Evolutionary conservation across 2,329 filamentous ascomycete species (phyloP), one percentile per base, ranked within the genome.

Genomic region (Ilyonectria mors-panacis): DNA sequence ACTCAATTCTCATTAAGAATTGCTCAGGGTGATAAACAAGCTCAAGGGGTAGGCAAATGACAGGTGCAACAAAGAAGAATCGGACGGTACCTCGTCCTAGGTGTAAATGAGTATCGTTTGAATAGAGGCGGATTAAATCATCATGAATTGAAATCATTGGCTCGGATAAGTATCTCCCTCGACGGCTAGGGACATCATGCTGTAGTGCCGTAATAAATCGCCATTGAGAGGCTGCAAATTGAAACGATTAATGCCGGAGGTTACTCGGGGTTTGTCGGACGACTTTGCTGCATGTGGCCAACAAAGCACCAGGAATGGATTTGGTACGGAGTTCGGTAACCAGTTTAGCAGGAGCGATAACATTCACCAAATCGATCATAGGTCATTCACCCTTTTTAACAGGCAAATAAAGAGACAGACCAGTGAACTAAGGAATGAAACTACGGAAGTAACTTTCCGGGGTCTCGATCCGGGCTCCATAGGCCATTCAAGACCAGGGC

Each of bases 401-500:
- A 26, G 26, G 5, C 26, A 26, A 26, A 26, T 6, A 5, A 6
- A 26, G 26, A 26, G 26, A 33, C 30, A 33, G 12, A 7, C 30
- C 8, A 33, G 30, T 12, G 26, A 17, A 15, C 47, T 5, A 17
- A 28, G 21, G 45, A 17, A 50, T 28, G 47, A 23, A 28, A 28
- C 13, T 55, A 42, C 53, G 54, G 45, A 57, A 45, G 51, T 57
- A 58, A 28, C 30, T 37, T 51, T 63, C 23, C 19, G 53, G 61
- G 51, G 55, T 53, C 55, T 59, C 7, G 39, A 60, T 65, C 63
- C 55, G 21, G 44, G 44, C 39, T 23, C 15, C 54, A 19, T 23
- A 56, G 42, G 55, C 26, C 17, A 35, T 17, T 30, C 26, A 50
- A 44, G 37, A 17, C 55, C 54, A 48, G 62, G 54, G 58, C 35